Percentiles rank a stretch among this genome's conserved stretches.
These are phyloP conservation scores for Yamadazyma trypodendri DNA, from an alignment of 1,139 yeast species.

Conservation along the genomic window DNA sequence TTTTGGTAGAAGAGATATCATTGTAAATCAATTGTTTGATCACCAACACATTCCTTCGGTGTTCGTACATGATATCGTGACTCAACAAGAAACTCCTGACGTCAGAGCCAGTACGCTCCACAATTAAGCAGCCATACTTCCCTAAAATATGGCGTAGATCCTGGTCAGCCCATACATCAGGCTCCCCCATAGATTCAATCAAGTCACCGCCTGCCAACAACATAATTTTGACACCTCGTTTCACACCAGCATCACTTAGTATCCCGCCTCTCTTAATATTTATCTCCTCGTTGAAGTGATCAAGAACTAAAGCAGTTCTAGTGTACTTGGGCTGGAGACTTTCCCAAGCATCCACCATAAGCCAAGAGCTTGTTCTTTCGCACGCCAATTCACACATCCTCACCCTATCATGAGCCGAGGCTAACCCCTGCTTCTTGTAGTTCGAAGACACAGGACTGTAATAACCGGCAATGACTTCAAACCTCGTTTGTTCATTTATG, in stretches of 20 bases:
- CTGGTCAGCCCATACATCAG: conserved; percentile 97
- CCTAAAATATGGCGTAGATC: conserved; percentile 95
- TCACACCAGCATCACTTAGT: conserved; percentile 66
- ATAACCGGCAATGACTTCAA: conserved; percentile 95
- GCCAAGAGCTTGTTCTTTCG: conserved; percentile 94
- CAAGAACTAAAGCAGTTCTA: conserved; percentile 91
- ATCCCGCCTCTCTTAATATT: conserved; percentile 89
- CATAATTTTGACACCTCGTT: conserved; percentile 91
- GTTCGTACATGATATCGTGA: conserved; percentile 97
- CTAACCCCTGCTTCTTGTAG: conserved; percentile 90
- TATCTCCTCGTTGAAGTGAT: conserved; percentile 94
- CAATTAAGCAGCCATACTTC: conserved; percentile 91
- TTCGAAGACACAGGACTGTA: conserved; percentile 97
- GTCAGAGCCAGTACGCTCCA: conserved; percentile 95
- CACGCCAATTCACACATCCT: conserved; percentile 98
- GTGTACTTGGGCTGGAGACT: conserved; percentile 88
- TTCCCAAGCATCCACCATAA: conserved; percentile 99
- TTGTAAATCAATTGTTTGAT: conserved; percentile 94
- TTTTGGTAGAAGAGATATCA: conserved; percentile 94
- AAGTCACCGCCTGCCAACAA: conserved; percentile 96
- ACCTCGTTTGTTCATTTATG: conserved; percentile 87
- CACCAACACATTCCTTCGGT: conserved; percentile 86
- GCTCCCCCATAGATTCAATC: conserved; percentile 99
- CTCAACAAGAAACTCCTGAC: conserved; percentile 87
- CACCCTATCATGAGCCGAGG: conserved; percentile 84